A percentile compares a stretch with the other conserved stretches of the same genome.
These are phyloP conservation scores for Solanum dulcamara DNA, from an alignment of 257 asterid species.

Conservation along the genomic window DNA sequence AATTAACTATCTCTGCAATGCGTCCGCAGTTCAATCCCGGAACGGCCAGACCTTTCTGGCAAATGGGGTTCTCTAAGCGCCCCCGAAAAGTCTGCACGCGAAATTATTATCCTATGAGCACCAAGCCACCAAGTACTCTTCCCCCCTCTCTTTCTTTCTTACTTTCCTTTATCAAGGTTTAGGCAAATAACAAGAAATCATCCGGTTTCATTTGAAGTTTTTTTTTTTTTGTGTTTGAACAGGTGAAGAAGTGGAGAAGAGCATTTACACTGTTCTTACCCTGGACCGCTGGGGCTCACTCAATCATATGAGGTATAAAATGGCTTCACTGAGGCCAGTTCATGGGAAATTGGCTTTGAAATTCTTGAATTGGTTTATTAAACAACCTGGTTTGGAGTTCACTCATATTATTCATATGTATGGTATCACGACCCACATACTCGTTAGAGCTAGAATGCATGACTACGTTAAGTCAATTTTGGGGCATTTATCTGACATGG, in stretches of 20 bases:
- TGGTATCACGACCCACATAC: conserved; percentile 67
- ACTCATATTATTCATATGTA: conserved; percentile 55
- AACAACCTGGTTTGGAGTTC: conserved; percentile 69
- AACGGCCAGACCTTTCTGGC: conserved; percentile 14
- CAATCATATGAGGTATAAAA: conserved; percentile 63
- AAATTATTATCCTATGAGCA: conserved; percentile 9
- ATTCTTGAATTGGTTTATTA: conserved; percentile 67
- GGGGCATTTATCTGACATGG: conserved; percentile 28
- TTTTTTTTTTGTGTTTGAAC: background rate
- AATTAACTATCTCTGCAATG: background rate
- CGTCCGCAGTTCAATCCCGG: background rate
- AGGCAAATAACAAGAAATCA: background rate
- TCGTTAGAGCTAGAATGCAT: conserved; percentile 82
- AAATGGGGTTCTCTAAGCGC: conserved; percentile 2
- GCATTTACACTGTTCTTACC: conserved; percentile 63
- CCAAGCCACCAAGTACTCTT: conserved; percentile 20
- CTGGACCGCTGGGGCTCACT: conserved; percentile 88
- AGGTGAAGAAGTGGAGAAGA: conserved; percentile 45
- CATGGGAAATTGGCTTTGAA: conserved; percentile 86
- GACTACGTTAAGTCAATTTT: conserved; percentile 47
- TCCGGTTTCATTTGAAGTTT: background rate
- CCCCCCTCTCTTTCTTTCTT: background rate
- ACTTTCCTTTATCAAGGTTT: conserved; percentile 17
- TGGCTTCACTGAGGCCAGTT: conserved; percentile 54
- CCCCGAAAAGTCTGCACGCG: conserved; percentile 3